phyloP scores from a whole-genome alignment of 306 rosid species.

The Quercus gilva region DNA sequence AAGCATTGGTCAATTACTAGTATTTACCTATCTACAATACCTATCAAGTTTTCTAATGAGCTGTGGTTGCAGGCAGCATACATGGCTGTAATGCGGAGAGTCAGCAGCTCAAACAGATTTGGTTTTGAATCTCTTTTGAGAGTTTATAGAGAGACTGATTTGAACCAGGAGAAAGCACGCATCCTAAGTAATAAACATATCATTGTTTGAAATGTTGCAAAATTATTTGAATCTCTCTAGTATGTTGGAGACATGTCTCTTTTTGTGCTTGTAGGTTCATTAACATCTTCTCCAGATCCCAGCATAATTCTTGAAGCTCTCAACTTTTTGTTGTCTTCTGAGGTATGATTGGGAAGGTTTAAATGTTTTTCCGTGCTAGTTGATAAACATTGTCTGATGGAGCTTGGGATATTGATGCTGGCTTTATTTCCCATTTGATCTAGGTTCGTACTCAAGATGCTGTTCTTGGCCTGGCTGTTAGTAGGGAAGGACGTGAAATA shows the following conservation, averaged over 20 bases:
- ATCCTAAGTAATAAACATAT: conserved; percentile 55
- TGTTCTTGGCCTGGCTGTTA: conserved; percentile 58
- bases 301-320: conserved; percentile 47
- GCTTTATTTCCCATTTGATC: conserved; percentile 8
- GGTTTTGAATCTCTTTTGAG: conserved; percentile 76
- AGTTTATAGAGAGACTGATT: conserved; percentile 78
- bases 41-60: conserved; percentile 25
- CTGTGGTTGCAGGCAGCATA: conserved; percentile 68
- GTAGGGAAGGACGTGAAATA: conserved; percentile 66
- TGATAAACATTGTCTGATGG: conserved; percentile 13
- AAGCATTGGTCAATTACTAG: conserved; percentile 10
- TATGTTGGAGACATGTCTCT: neutral
- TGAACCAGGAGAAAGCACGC: conserved; percentile 87
- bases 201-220: neutral
- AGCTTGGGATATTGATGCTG: conserved; percentile 26
- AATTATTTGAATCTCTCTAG: neutral
- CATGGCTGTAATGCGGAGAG: conserved; percentile 71
- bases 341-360: conserved; percentile 23
- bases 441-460: conserved; percentile 93
- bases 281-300: conserved; percentile 42
- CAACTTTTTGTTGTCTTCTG: conserved; percentile 41
- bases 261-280: conserved; percentile 29
- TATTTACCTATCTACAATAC: conserved; percentile 9
- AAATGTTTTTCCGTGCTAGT: neutral
- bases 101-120: conserved; percentile 48